These are phyloP conservation scores for Paracoccidioides brasiliensis DNA, from an alignment of 2,329 filamentous ascomycete species.

Conservation along the genomic window DNA sequence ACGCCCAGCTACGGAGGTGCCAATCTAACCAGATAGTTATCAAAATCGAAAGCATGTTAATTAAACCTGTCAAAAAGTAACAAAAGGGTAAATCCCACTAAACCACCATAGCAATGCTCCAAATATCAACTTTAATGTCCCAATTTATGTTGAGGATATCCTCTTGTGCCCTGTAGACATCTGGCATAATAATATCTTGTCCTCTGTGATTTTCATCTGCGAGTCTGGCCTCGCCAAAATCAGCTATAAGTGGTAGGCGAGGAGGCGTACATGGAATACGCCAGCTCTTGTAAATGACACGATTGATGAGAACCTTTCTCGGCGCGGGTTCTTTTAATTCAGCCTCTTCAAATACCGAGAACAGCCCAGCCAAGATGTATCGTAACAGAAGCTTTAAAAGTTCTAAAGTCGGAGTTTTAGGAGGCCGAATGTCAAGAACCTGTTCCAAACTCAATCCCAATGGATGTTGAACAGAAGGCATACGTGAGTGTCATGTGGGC, in stretches of 20 bases:
- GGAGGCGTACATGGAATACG: neutral
- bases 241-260: conserved; percentile 4
- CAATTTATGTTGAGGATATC: neutral
- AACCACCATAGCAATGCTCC: neutral
- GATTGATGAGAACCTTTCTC: conserved; percentile 6
- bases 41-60: too few species aligned
- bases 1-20: too few species aligned
- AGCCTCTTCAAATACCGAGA: conserved; percentile 4
- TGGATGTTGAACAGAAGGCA: conserved; percentile 10
- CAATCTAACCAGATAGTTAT: too few species aligned
- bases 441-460: conserved; percentile 8
- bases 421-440: conserved; percentile 6
- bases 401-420: conserved; percentile 1
- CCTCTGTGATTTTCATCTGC: neutral
- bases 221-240: conserved; percentile 7
- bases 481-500: conserved; percentile 6
- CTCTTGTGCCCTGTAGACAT: neutral
- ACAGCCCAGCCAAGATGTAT: conserved; percentile 4
- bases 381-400: conserved; percentile 6
- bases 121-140: neutral
- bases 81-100: too few species aligned
- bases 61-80: too few species aligned
- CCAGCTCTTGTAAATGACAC: conserved; percentile 6
- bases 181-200: neutral
- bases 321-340: conserved; percentile 6